phyloP scores from a whole-genome alignment of 495 filamentous ascomycete species.

The Astrocystis sublimbata region DNA sequence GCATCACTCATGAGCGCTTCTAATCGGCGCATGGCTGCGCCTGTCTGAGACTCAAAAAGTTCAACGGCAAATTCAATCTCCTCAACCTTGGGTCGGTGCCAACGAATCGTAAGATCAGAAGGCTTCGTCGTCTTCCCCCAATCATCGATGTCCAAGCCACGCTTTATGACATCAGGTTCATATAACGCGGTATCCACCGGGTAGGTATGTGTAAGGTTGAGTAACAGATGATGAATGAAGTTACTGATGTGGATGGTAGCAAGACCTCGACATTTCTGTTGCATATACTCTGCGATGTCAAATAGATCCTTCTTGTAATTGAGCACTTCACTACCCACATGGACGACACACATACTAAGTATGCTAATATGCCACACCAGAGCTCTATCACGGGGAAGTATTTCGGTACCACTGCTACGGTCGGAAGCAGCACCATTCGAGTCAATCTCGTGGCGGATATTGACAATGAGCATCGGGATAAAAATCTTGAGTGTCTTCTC shows the following conservation, averaged over 20 bases:
- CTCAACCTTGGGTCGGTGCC: conserved; percentile 78
- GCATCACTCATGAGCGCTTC: conserved; percentile 73
- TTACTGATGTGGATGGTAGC: conserved; percentile 96
- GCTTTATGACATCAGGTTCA: conserved; percentile 61
- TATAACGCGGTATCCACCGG: conserved; percentile 85
- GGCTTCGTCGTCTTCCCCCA: conserved; percentile 78
- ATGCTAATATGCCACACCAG: conserved; percentile 97
- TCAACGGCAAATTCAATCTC: conserved; percentile 89
- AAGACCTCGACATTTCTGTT: conserved; percentile 87
- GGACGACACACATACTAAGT: conserved; percentile 97
- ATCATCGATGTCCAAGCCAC: conserved; percentile 60
- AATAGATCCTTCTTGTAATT: conserved; percentile 85
- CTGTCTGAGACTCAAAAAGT: conserved; percentile 78
- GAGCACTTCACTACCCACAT: conserved; percentile 86
- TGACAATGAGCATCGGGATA: conserved; percentile 82
- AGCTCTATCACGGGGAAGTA: conserved; percentile 87
- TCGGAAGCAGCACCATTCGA: conserved; percentile 97
- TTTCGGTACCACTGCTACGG: conserved; percentile 87
- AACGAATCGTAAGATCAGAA: conserved; percentile 75
- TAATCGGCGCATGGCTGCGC: conserved; percentile 56
- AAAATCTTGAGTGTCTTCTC: conserved; percentile 88
- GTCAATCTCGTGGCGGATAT: conserved; percentile 94
- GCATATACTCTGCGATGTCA: conserved; percentile 92
- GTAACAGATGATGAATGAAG: conserved; percentile 97
- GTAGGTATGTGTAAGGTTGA: conserved; percentile 92